These are phyloP conservation scores for Hordeum pubiflorum DNA, from an alignment of 202 grass and related monocot species.

Conservation along the genomic window DNA sequence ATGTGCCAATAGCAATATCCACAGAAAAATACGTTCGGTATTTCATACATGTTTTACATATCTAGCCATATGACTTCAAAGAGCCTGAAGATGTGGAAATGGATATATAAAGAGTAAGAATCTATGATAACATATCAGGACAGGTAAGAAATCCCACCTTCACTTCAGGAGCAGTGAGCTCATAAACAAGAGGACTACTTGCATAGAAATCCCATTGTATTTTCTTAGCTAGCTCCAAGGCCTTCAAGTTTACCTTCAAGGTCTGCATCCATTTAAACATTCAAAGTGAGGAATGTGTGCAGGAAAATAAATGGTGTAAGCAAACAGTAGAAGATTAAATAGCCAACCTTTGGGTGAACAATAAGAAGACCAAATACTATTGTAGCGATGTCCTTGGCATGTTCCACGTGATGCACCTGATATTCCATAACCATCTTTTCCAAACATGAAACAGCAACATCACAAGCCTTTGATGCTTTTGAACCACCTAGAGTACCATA, in stretches of 20 bases:
- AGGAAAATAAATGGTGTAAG: background rate
- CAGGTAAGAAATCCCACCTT: constrained; percentile 51
- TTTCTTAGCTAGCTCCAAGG: constrained; percentile 71
- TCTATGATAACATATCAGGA: background rate
- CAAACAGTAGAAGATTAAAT: background rate
- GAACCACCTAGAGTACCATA: constrained; percentile 45
- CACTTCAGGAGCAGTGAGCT: constrained; percentile 39
- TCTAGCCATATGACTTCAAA: background rate
- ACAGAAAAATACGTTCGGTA: background rate
- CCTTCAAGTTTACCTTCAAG: constrained; percentile 69
- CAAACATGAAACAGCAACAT: constrained; percentile 80
- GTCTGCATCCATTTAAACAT: constrained; percentile 44
- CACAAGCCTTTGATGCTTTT: constrained; percentile 62
- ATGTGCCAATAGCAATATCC: constrained; percentile 1
- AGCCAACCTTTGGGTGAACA: constrained; percentile 71
- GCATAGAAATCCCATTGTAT: constrained; percentile 69
- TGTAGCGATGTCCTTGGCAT: constrained; percentile 57
- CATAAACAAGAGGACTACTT: constrained; percentile 47
- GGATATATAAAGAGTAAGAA: background rate
- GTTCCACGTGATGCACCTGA: constrained; percentile 42
- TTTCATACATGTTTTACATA: background rate
- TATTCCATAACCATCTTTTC: constrained; percentile 58
- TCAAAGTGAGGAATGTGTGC: constrained; percentile 14
- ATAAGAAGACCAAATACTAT: constrained; percentile 70
- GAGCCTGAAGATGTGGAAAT: constrained; percentile 7